These are phyloP conservation scores for Zymoseptoria tritici DNA, from an alignment of 2,329 filamentous ascomycete genomes.

Conservation along the genomic window DNA sequence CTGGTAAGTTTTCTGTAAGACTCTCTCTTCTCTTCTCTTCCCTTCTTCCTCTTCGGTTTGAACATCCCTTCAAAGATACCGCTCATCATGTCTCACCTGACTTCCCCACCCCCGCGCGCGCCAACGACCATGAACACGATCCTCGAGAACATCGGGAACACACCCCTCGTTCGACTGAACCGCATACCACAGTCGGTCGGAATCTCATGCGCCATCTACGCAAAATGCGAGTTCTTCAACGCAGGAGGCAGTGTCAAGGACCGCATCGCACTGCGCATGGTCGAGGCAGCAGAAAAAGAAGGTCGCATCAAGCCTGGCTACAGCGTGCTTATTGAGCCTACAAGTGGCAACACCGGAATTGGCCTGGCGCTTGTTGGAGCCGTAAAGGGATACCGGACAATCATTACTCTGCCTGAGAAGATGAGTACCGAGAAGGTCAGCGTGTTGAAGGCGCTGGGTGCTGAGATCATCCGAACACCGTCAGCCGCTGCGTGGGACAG, in stretches of 20 bases:
- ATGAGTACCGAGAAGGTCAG: constrained; percentile 99
- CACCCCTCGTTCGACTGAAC: constrained; percentile 89
- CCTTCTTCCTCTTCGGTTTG: constrained; percentile 1
- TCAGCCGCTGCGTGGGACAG: constrained; percentile 92
- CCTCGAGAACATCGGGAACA: constrained; percentile 87
- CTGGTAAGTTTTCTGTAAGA: not conserved
- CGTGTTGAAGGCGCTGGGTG: constrained; percentile 84
- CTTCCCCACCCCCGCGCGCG: constrained; percentile 40
- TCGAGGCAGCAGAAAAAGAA: constrained; percentile 84
- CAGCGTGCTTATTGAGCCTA: constrained; percentile 87
- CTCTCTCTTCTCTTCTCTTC: not conserved
- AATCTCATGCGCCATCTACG: constrained; percentile 58
- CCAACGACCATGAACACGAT: constrained; percentile 58
- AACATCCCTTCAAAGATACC: not conserved
- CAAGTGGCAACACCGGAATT: constrained; percentile 96
- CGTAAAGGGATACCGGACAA: constrained; percentile 95
- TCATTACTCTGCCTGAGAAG: constrained; percentile 98
- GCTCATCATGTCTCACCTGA: constrained; percentile 26
- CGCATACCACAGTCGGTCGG: constrained; percentile 86
- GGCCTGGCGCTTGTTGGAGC: constrained; percentile 88
- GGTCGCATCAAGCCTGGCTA: constrained; percentile 95
- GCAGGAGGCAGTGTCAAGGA: constrained; percentile 84
- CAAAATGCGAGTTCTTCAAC: constrained; percentile 36
- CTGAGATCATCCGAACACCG: constrained; percentile 94
- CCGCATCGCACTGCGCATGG: constrained; percentile 94